These are phyloP conservation scores for Clavispora santaluciae DNA, from an alignment of 805 yeast species.

Conservation along the genomic window DNA sequence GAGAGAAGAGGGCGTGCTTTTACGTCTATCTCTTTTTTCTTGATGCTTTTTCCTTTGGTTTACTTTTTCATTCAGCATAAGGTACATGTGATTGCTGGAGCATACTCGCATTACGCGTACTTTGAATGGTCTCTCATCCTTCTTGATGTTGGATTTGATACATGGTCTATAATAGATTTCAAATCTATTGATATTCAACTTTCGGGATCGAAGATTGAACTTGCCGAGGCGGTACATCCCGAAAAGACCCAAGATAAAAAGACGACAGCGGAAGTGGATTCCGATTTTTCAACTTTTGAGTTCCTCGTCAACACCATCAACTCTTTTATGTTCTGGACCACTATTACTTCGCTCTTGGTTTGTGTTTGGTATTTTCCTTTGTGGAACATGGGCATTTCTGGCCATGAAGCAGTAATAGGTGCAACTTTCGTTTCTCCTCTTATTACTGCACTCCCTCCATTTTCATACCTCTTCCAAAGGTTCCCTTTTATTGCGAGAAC, in stretches of 20 bases:
- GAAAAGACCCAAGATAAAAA: background rate
- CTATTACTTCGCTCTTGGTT: constrained; percentile 71
- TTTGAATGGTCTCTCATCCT: constrained; percentile 89
- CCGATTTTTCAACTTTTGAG: constrained; percentile 31
- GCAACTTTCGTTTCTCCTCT: constrained; percentile 56
- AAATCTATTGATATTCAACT: constrained; percentile 49
- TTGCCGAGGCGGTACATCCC: constrained; percentile 3
- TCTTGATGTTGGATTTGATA: constrained; percentile 80
- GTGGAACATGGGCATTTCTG: constrained; percentile 97
- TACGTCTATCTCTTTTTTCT: constrained; percentile 62
- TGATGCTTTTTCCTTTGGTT: constrained; percentile 71
- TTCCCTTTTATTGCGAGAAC: constrained; percentile 53
- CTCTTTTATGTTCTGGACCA: constrained; percentile 81
- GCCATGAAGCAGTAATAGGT: constrained; percentile 72
- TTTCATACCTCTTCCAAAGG: constrained; percentile 23
- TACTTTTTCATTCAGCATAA: constrained; percentile 92
- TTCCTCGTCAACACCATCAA: constrained; percentile 50
- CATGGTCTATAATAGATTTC: constrained; percentile 73
- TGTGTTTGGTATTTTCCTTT: constrained; percentile 96
- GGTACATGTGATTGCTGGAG: constrained; percentile 84
- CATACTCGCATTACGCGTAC: constrained; percentile 90
- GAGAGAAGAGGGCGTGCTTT: constrained; percentile 48
- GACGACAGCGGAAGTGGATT: constrained; percentile 12
- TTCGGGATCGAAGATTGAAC: constrained; percentile 20
- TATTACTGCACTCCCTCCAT: constrained; percentile 40